Evolutionary conservation across 495 filamentous ascomycete species (phyloP).

Genomic region (Alectoria sarmentosa): DNA sequence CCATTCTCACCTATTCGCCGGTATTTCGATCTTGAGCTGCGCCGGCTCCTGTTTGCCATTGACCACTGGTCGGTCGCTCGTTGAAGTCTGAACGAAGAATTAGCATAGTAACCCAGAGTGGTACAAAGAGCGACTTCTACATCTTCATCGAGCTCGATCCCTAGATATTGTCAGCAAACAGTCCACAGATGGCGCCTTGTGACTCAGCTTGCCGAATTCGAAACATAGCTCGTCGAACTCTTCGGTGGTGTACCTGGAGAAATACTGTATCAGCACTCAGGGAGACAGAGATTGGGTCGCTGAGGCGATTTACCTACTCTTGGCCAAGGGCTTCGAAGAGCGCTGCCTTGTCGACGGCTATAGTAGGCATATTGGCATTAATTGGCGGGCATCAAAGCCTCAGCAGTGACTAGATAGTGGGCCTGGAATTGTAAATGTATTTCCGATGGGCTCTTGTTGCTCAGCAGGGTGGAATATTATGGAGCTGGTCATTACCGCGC

Average conservation of each 20-base stretch:
- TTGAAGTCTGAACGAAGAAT: conserved; percentile 51
- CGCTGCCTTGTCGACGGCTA: conserved; percentile 87
- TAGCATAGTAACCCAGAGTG: conserved; percentile 16
- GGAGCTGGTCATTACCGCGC: background rate
- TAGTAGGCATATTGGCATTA: conserved; percentile 62
- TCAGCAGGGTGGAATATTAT: background rate
- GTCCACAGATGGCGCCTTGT: background rate
- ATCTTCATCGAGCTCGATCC: conserved; percentile 96
- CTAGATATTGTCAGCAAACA: conserved; percentile 40
- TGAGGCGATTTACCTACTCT: conserved; percentile 53
- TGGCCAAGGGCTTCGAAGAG: conserved; percentile 88
- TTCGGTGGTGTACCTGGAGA: conserved; percentile 70
- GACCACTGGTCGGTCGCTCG: conserved; percentile 62
- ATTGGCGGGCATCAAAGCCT: background rate
- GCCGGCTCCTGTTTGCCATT: conserved; percentile 78
- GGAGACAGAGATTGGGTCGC: conserved; percentile 8
- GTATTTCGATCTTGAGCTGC: conserved; percentile 97
- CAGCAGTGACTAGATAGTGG: background rate
- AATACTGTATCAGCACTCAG: conserved; percentile 20
- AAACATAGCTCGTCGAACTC: conserved; percentile 97
- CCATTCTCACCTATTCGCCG: conserved; percentile 66
- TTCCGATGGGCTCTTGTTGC: background rate
- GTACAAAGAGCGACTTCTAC: conserved; percentile 34
- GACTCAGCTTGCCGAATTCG: conserved; percentile 68
- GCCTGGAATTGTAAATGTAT: background rate